These are phyloP conservation scores for Taiwanofungus camphoratus DNA, from an alignment of 1,284 basidiomycete genomes.

Conservation along the genomic window DNA sequence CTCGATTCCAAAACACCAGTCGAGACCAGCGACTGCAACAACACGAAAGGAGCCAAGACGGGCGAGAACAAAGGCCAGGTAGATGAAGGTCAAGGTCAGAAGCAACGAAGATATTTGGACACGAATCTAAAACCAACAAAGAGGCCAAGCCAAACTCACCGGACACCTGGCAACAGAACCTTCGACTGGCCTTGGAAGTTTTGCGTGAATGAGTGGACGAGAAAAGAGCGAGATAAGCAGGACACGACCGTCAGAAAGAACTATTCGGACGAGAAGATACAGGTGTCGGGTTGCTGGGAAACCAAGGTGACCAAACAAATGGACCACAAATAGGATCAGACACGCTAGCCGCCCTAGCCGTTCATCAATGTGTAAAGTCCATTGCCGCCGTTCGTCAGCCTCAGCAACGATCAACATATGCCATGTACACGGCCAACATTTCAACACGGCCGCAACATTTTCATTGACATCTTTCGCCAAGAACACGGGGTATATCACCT, in stretches of 20 bases:
- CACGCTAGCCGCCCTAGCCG: background rate
- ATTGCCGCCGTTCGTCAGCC: too few relatives aligned
- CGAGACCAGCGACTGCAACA: too few relatives aligned
- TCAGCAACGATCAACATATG: too few relatives aligned
- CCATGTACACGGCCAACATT: too few relatives aligned
- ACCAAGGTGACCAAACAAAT: constrained; percentile 8
- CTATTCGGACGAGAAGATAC: constrained; percentile 2
- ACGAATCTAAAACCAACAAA: background rate
- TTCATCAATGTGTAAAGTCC: background rate
- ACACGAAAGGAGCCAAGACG: background rate
- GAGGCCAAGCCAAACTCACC: constrained; percentile 1
- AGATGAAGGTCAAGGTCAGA: background rate
- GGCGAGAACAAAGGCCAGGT: constrained; percentile 4
- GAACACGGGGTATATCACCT: too few relatives aligned
- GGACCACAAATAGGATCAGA: background rate
- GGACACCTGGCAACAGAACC: constrained; percentile 1
- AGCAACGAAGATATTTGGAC: background rate
- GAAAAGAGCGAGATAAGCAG: constrained; percentile 3
- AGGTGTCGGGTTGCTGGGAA: constrained; percentile 3
- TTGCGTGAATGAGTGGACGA: background rate
- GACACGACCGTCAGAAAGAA: constrained; percentile 4
- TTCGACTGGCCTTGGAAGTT: background rate
- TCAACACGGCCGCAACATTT: too few relatives aligned
- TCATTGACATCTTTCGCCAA: too few relatives aligned
- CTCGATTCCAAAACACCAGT: background rate